A percentile compares a stretch with the other conserved stretches of the same genome.
phyloP scores from a whole-genome alignment of 352 stramenopile species.

The Pythium volutum region DNA sequence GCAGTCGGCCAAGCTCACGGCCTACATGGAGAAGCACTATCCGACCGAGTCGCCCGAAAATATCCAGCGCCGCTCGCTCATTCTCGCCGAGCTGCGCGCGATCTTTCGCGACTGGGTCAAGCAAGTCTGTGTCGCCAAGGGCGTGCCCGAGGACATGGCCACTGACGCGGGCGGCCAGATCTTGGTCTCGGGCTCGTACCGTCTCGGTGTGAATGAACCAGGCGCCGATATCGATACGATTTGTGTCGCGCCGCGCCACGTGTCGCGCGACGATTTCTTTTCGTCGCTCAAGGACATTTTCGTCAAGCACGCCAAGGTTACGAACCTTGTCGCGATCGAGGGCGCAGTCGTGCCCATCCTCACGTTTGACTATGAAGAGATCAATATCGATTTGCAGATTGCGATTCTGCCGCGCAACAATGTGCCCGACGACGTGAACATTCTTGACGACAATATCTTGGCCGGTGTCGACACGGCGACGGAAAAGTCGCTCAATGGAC shows the following conservation, averaged over 20 bases:
- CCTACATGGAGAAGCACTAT: conserved; percentile 80
- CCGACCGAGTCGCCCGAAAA: conserved; percentile 76
- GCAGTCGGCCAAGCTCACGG: conserved; percentile 74
- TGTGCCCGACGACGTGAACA: conserved; percentile 89
- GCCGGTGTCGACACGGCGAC: conserved; percentile 82
- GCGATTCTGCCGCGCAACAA: conserved; percentile 90
- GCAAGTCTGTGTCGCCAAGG: conserved; percentile 76
- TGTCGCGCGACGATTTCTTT: conserved; percentile 97
- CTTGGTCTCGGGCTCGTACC: conserved; percentile 91
- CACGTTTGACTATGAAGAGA: conserved; percentile 98
- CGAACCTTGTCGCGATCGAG: conserved; percentile 80
- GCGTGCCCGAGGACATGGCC: conserved; percentile 83
- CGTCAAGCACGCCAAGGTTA: conserved; percentile 91
- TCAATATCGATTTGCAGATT: conserved; percentile 99
- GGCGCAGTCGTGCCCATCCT: conserved; percentile 96
- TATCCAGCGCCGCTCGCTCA: conserved; percentile 83
- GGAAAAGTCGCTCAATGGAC: conserved; percentile 89
- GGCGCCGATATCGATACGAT: conserved; percentile 98
- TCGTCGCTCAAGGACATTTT: conserved; percentile 91
- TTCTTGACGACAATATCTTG: conserved; percentile 89
- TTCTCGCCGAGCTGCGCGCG: conserved; percentile 77
- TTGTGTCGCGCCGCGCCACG: conserved; percentile 94
- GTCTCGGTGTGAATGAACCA: conserved; percentile 95
- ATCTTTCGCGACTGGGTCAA: conserved; percentile 88
- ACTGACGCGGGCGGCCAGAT: conserved; percentile 85